Conservation (phyloP, 2,329 filamentous ascomycete species). For the Hawksworthiomyces lignivorus region DNA sequence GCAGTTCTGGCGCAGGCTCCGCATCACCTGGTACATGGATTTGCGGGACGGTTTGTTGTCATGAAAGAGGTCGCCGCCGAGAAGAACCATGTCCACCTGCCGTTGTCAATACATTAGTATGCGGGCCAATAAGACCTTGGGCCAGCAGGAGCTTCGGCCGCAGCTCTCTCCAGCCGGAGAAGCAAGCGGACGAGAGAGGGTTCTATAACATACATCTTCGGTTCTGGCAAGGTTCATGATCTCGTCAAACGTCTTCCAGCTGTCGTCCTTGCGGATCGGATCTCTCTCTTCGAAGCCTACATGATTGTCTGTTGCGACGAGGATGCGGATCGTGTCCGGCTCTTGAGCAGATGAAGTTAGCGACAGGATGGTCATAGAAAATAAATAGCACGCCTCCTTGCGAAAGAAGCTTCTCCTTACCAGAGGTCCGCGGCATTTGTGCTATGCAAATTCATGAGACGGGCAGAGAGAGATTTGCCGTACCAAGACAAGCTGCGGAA, state of each 20-base stretch:
- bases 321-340: slow-evolving; percentile 84
- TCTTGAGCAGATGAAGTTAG: too few relatives aligned
- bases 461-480: too few relatives aligned
- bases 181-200: not conserved
- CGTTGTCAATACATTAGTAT: too few relatives aligned
- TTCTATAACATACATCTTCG: slow-evolving; percentile 58
- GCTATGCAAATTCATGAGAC: too few relatives aligned
- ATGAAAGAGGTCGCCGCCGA: slow-evolving; percentile 93
- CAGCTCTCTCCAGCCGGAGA: not conserved
- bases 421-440: too few relatives aligned
- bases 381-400: too few relatives aligned
- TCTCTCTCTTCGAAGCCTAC: slow-evolving; percentile 94
- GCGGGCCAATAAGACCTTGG: too few relatives aligned
- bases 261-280: slow-evolving; percentile 89
- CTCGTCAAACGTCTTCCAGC: slow-evolving; percentile 94
- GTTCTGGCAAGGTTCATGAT: slow-evolving; percentile 82
- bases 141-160: too few relatives aligned
- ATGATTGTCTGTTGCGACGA: slow-evolving; percentile 94
- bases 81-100: slow-evolving; percentile 87
- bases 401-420: too few relatives aligned
- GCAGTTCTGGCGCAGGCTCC: slow-evolving; percentile 85
- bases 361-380: too few relatives aligned
- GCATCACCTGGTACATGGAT: slow-evolving; percentile 96
- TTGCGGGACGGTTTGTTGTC: slow-evolving; percentile 97
- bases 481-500: too few relatives aligned